Percentiles rank a stretch among this genome's conserved stretches.
These are phyloP conservation scores for Saccharomycopsis microspora DNA, from an alignment of 805 yeast species.

Conservation along the genomic window DNA sequence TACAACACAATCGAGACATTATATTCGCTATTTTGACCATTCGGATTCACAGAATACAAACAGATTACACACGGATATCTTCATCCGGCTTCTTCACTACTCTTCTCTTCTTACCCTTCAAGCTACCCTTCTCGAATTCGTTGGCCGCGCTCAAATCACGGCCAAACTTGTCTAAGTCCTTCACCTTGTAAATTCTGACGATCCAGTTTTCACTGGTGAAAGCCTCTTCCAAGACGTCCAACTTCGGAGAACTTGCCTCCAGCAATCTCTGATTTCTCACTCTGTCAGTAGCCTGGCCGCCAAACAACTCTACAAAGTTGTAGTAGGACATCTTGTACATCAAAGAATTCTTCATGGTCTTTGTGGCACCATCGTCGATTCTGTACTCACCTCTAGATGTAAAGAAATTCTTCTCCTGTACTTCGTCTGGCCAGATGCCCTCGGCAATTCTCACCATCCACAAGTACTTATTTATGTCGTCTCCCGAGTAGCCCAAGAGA, in stretches of 20 bases:
- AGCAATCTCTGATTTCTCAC: constrained; percentile 79
- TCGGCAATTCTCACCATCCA: constrained; percentile 99
- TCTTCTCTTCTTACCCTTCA: constrained; percentile 28
- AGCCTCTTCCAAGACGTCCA: constrained; percentile 83
- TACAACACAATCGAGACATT: no score
- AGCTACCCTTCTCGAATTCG: constrained; percentile 31
- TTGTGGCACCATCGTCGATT: constrained; percentile 72
- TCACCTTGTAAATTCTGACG: constrained; percentile 87
- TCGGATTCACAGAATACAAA: no score
- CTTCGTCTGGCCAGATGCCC: constrained; percentile 99
- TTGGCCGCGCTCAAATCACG: constrained; percentile 58
- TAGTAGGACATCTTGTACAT: constrained; percentile 94
- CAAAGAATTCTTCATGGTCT: constrained; percentile 78
- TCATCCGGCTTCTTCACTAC: constrained; percentile 42
- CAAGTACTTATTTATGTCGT: constrained; percentile 88
- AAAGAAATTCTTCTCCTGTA: constrained; percentile 75
- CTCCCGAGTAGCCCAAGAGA: constrained; percentile 85
- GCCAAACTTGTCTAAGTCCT: constrained; percentile 79
- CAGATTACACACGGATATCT: constrained; percentile 30
- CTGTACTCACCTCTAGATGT: constrained; percentile 79
- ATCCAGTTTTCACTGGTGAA: constrained; percentile 95
- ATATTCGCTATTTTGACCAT: no score
- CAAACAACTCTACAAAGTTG: constrained; percentile 64
- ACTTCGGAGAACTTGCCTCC: constrained; percentile 33
- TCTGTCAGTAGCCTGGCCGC: constrained; percentile 57